A percentile compares a stretch with the other conserved stretches of the same genome.
These are phyloP conservation scores for Setaria italica DNA, from an alignment of 202 grass and related monocot species.

Conservation along the genomic window DNA sequence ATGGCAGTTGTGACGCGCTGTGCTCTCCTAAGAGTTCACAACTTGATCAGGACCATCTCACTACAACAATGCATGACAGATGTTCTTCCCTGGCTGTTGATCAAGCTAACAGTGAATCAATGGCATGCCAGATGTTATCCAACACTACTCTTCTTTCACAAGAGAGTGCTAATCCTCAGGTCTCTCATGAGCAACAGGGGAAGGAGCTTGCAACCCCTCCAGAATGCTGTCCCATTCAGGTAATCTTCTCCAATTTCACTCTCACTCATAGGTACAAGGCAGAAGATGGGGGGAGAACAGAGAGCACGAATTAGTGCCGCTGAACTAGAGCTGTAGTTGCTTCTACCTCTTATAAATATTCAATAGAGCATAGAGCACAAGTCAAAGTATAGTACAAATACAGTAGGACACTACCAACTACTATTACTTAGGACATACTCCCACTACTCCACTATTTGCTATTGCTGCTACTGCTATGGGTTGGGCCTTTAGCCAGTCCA, in stretches of 20 bases:
- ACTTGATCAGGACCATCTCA: constrained; percentile 38
- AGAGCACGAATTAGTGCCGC: too few species aligned
- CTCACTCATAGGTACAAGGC: too few species aligned
- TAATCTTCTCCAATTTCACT: too few species aligned
- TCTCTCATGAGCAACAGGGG: constrained; percentile 14
- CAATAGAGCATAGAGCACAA: too few species aligned
- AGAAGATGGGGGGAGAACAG: too few species aligned
- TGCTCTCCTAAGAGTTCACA: constrained; percentile 46
- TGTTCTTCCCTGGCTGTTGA: constrained; percentile 38
- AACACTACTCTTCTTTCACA: constrained; percentile 31
- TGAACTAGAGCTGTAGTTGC: too few species aligned
- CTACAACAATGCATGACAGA: constrained; percentile 13
- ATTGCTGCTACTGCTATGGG: background rate
- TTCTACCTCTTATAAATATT: too few species aligned
- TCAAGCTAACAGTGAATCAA: constrained; percentile 40
- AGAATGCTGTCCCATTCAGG: background rate
- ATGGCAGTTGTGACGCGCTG: constrained; percentile 5
- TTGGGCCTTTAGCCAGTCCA: background rate
- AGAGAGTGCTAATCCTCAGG: constrained; percentile 33
- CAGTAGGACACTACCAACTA: too few species aligned
- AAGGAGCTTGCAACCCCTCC: constrained; percentile 9
- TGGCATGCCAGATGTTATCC: constrained; percentile 23
- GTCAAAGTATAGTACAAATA: too few species aligned
- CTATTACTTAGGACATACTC: too few species aligned
- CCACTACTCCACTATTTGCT: too few species aligned